A percentile compares a stretch with the other conserved stretches of the same genome.
Conservation (phyloP, 352 stramenopile genomes). For the Phytophthora lateralis region DNA sequence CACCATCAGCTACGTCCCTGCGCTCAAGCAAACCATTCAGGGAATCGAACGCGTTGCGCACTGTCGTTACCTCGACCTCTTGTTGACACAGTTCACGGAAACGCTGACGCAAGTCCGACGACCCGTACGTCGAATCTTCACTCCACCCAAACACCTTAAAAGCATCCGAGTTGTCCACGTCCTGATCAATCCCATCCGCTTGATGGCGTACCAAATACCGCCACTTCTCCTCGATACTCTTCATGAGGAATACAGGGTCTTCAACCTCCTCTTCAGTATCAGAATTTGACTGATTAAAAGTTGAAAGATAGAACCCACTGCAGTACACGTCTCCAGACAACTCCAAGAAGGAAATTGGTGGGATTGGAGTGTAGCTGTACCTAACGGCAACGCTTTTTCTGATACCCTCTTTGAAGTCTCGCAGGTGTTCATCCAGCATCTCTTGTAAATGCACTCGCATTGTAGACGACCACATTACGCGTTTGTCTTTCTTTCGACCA, state of each 20-base stretch:
- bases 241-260: conserved; percentile 77
- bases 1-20: conserved; percentile 54
- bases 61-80: conserved; percentile 45
- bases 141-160: conserved; percentile 77
- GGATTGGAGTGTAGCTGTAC: conserved; percentile 72
- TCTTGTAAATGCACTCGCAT: conserved; percentile 78
- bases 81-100: conserved; percentile 72
- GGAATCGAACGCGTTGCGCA: conserved; percentile 65
- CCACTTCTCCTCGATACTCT: conserved; percentile 83
- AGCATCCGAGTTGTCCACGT: conserved; percentile 54
- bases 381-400: conserved; percentile 52
- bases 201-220: conserved; percentile 56
- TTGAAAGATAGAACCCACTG: conserved; percentile 77
- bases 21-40: conserved; percentile 57
- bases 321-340: conserved; percentile 80
- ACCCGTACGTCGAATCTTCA: conserved; percentile 46
- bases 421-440: conserved; percentile 77
- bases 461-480: conserved; percentile 65
- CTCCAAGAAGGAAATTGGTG: conserved; percentile 70
- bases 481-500: conserved; percentile 60
- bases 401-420: conserved; percentile 68
- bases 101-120: conserved; percentile 56
- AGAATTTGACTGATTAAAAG: conserved; percentile 55
- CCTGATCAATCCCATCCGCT: conserved; percentile 41
- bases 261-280: conserved; percentile 73